Evolutionary conservation across 208 protist species (phyloP).

Genomic region (Leishmania amazonensis): DNA sequence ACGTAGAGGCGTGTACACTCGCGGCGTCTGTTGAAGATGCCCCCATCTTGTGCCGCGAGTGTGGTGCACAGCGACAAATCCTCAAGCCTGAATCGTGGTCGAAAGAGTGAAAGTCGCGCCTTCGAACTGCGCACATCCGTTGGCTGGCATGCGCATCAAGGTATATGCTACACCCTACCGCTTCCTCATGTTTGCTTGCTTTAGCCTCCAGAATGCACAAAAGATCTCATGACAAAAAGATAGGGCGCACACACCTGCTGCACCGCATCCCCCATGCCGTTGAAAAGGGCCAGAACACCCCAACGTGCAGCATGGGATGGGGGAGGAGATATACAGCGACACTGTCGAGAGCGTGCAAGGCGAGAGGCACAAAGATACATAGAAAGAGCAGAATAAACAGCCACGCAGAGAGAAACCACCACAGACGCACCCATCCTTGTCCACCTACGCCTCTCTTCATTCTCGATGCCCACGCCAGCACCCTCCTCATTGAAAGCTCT

Average conservation of each 20-base stretch:
- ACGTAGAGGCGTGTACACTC: not conserved
- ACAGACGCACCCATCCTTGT: not conserved
- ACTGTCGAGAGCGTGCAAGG: not conserved
- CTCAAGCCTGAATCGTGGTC: not conserved
- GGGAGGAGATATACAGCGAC: not conserved
- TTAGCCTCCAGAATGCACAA: not conserved
- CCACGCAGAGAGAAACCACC: not conserved
- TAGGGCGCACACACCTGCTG: not conserved
- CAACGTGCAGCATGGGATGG: too few species aligned
- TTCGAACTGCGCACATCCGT: not conserved
- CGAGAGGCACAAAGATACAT: not conserved
- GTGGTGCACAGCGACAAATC: too few species aligned
- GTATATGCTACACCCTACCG: not conserved
- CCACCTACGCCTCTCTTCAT: not conserved
- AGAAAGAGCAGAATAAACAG: not conserved
- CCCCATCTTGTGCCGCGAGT: not conserved
- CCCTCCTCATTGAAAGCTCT: too few species aligned
- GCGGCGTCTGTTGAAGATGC: not conserved
- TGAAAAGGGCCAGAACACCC: too few species aligned
- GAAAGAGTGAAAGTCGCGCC: not conserved
- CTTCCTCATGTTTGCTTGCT: not conserved
- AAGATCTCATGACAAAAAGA: not conserved
- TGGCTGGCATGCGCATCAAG: not conserved
- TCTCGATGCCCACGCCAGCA: too few species aligned
- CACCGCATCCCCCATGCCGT: not conserved